Evolutionary conservation across 225 moss, liverwort and hornwort species (phyloP).

Genomic region (Neckera pumila): DNA sequence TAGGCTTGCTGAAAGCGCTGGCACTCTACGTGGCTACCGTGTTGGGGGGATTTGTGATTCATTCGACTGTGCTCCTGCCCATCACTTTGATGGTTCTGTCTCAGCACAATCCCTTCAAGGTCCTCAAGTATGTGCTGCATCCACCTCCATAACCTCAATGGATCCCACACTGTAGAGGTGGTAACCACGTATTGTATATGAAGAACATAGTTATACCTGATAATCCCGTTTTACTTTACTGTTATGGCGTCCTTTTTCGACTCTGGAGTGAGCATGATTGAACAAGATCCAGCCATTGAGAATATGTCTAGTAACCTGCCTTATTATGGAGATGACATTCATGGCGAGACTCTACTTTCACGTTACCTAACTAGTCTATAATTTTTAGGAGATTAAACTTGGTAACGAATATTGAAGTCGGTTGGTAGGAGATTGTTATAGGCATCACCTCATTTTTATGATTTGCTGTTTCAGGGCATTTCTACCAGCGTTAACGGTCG

Average conservation of each 20-base stretch:
- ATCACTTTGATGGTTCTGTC: constrained; percentile 50
- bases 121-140: constrained; percentile 24
- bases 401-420: background rate
- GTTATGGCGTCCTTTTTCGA: background rate
- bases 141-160: background rate
- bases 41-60: constrained; percentile 56
- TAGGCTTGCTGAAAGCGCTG: constrained; percentile 64
- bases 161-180: background rate
- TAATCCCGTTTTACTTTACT: background rate
- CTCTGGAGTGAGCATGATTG: background rate
- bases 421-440: background rate
- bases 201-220: background rate
- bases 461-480: constrained; percentile 16
- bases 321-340: background rate
- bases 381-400: background rate
- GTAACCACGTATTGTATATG: background rate
- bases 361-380: no score
- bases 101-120: constrained; percentile 54
- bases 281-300: background rate
- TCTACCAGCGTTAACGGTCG: constrained; percentile 65
- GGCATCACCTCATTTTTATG: background rate
- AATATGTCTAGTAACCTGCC: background rate
- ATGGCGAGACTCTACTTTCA: background rate
- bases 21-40: constrained; percentile 71
- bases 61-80: constrained; percentile 49